Base-by-base conservation (phyloP, 768 basidiomycete genomes). In the Boletales sp. region DNA sequence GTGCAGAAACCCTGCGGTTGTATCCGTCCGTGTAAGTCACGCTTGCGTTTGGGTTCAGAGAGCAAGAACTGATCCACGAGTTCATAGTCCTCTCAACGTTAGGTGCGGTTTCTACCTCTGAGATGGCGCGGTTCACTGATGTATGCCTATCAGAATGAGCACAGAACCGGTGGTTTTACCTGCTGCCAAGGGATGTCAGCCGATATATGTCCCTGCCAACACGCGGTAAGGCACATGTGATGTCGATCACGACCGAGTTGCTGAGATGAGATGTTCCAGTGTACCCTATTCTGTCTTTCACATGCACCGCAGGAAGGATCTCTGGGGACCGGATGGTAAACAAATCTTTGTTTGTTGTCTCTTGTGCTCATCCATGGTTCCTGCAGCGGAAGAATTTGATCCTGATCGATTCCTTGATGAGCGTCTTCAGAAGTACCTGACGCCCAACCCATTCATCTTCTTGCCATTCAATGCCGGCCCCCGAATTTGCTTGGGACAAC, bases 341-440 rank as follows among this genome's bases (percentile, higher is more conserved):
- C 3, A 19, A 2, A 14, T 6, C 5, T 34, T 34, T 34, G 4
- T 34, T 13, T 11, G 24, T 27, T 5, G 1, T 19, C 4, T 31
- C 14, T 19, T 21, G 12, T 37, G 27, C 47, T 52, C 30, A 52
- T 18, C 2, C 7, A 14, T n/a, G n/a, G 40, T 41, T 15, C 19
- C 17, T 4, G 9, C 42, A 83, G 82, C 82, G n/a, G 61, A 75
- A 4, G 55, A 67, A 49, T 87, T 86, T 54, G 84, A 86, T 58
- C 85, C 85, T 0, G 80, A 84, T 51, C 74, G 84, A 2, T 86
- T 84, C 73, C 61, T 87, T 36, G 84, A 87, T 52, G 77, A 79
- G 29, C 72, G 84, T 4, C 45, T 83, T 37, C 69, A 73, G 5
- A 82, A 78, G 53, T 81, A 84, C 54, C 59, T 82, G 52, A 75